A percentile compares a stretch with the other conserved stretches of the same genome.
These are phyloP conservation scores for Thielaviopsis punctulata DNA, from an alignment of 2,329 filamentous ascomycete genomes.

Conservation along the genomic window DNA sequence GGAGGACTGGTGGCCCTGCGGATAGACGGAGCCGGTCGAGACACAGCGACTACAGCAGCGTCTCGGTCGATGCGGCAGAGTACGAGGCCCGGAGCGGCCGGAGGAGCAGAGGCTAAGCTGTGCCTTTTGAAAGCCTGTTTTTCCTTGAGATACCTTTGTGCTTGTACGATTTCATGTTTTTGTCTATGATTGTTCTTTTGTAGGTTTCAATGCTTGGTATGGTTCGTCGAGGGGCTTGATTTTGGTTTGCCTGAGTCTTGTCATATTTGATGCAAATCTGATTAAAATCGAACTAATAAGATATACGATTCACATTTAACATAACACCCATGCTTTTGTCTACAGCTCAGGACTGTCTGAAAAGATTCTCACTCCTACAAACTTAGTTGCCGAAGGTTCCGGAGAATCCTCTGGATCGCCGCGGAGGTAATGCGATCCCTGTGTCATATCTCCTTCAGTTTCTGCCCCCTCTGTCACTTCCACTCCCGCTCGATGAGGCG, in stretches of 20 bases:
- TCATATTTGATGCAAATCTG: not conserved
- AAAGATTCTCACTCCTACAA: not conserved
- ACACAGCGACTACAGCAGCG: conserved; percentile 6
- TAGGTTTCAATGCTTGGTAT: not conserved
- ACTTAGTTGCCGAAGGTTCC: not conserved
- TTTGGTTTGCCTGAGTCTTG: not conserved
- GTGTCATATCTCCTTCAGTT: not conserved
- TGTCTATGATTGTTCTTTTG: not conserved
- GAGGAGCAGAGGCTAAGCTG: not conserved
- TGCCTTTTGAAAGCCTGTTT: not conserved
- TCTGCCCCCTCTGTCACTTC: not conserved
- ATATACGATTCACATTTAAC: not conserved
- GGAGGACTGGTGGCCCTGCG: not conserved
- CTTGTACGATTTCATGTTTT: not conserved
- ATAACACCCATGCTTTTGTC: not conserved
- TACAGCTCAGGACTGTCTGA: not conserved
- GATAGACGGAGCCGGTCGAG: conserved; percentile 2
- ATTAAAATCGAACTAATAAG: not conserved
- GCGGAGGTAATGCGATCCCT: not conserved
- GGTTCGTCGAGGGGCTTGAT: not conserved
- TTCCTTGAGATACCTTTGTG: not conserved
- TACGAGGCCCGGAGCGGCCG: not conserved
- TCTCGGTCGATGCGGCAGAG: not conserved
- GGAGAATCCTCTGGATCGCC: not conserved
- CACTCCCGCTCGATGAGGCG: not conserved